phyloP scores from a whole-genome alignment of 2,329 filamentous ascomycete genomes.

The Trichoderma koningii region DNA sequence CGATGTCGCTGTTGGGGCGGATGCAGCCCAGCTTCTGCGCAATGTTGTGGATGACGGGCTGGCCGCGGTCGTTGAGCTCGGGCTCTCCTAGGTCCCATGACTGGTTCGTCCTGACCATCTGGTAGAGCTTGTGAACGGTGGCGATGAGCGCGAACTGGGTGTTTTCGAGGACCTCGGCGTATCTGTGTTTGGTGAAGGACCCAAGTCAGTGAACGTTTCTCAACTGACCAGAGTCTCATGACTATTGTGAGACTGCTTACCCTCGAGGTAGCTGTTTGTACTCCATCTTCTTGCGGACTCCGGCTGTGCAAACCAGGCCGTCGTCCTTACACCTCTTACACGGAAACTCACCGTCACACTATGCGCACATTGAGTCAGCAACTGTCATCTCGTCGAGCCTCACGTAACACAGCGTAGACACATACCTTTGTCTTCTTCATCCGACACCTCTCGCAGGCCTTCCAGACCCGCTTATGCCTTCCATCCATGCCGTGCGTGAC shows the following conservation, averaged over 20 bases:
- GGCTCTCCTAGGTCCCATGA: constrained; percentile 65
- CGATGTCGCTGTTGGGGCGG: constrained; percentile 61
- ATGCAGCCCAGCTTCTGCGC: constrained; percentile 66
- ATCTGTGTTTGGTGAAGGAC: constrained; percentile 42
- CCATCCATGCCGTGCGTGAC: constrained; percentile 50
- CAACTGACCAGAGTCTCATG: not conserved
- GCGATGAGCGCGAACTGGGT: constrained; percentile 65
- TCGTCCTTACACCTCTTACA: constrained; percentile 69
- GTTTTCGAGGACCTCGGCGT: constrained; percentile 66
- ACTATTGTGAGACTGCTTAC: constrained; percentile 44
- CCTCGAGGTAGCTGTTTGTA: constrained; percentile 67
- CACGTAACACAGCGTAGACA: not conserved
- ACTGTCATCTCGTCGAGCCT: not conserved
- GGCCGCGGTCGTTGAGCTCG: constrained; percentile 62
- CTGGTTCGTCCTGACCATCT: constrained; percentile 61
- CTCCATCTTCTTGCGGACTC: constrained; percentile 67
- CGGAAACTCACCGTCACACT: constrained; percentile 67
- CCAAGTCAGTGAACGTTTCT: not conserved
- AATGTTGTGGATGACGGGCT: constrained; percentile 66
- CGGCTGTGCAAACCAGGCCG: constrained; percentile 63
- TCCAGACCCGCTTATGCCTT: constrained; percentile 66
- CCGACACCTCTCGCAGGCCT: constrained; percentile 65
- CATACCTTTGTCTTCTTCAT: constrained; percentile 71
- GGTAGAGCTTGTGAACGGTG: constrained; percentile 66
- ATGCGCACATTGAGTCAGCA: constrained; percentile 21